Base-by-base conservation (phyloP, 2,329 filamentous ascomycete genomes). In the Nemania sp. region DNA sequence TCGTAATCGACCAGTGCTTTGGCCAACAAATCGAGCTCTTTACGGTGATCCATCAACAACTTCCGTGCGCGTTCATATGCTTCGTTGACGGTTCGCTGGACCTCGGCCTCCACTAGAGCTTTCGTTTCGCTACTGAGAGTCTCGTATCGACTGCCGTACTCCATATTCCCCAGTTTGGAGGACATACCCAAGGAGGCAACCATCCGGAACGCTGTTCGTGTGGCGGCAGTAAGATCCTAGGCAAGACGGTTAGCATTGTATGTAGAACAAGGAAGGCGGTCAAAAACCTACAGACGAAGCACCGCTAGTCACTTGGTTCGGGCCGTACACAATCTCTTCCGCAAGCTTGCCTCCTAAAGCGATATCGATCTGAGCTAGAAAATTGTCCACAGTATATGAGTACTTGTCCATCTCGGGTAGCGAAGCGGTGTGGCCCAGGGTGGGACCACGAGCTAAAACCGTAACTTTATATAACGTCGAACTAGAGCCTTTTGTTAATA, bases 401-500 rank as follows among this genome's bases (percentile, higher is more conserved):
- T 97, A 94, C 80, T 94, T 94, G 82, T 98, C 94, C 85, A 97
- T 94, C 77, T 96, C 92, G 0, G 94, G 94, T 26, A 99, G 85
- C 79, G 91, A 92, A 71, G 92, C 92, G 0, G 96, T 99, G 71
- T 97, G 89, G 68, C 96, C 96, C 7, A 98, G 86, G 26, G 92
- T 89, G 75, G 90, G 90, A 11, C 96, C 96, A 75, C 97, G 91
- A 61, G 96, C 94, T 75, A 99, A 91, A 74, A 99, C 97, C 0
- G 96, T 99, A 57, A 97, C 94, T 82, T 99, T 99, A 87, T 99
- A 98, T 1, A 99, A 86, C 35, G 92, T 92, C 70, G 87, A 90
- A 60, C 91, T 88, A 43, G 88, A 89, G 68, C 92, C 90, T 70
- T 85, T 85, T 13, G 91, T 93, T 73, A 95, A 94, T 76, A 98